These are phyloP conservation scores for Aspergillus nidulans DNA, from an alignment of 495 filamentous ascomycete genomes.

Conservation along the genomic window DNA sequence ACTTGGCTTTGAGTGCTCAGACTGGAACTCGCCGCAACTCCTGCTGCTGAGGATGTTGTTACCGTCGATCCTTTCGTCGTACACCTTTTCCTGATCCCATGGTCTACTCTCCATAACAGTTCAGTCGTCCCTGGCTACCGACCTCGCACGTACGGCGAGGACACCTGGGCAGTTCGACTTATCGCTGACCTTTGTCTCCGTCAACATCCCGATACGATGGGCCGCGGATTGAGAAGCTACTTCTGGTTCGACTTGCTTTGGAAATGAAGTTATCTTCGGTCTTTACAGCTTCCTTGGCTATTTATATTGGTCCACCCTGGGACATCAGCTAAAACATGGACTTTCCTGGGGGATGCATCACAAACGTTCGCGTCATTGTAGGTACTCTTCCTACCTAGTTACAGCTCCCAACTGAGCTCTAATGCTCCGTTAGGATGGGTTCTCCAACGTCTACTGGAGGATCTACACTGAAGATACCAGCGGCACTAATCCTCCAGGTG, in stretches of 20 bases:
- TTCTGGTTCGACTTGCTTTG: slow-evolving; percentile 13
- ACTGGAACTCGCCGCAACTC: slow-evolving; percentile 8
- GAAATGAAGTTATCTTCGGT: slow-evolving; percentile 37
- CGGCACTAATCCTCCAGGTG: slow-evolving; percentile 31
- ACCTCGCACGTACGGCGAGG: slow-evolving; percentile 18
- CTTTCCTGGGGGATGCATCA: slow-evolving; percentile 43
- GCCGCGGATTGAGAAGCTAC: slow-evolving; percentile 12
- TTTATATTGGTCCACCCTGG: slow-evolving; percentile 23
- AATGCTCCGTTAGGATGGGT: slow-evolving; percentile 37
- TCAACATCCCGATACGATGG: slow-evolving; percentile 14
- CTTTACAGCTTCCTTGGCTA: slow-evolving; percentile 24
- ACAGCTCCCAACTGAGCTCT: slow-evolving; percentile 9
- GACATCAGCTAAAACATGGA: slow-evolving; percentile 42
- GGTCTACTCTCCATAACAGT: not conserved
- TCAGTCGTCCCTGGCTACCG: not conserved
- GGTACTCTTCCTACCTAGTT: slow-evolving; percentile 15
- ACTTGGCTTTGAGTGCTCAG: slow-evolving; percentile 11
- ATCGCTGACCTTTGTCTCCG: slow-evolving; percentile 12
- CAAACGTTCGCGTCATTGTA: slow-evolving; percentile 46
- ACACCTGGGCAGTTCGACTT: slow-evolving; percentile 21
- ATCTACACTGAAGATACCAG: slow-evolving; percentile 44
- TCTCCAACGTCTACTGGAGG: slow-evolving; percentile 47
- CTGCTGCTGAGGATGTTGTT: slow-evolving; percentile 6
- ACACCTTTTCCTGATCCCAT: not conserved
- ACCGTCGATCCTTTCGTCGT: not conserved